Evolutionary conservation across 2,329 filamentous ascomycete genomes (phyloP).

Genomic region (Aspergillus sp.): DNA sequence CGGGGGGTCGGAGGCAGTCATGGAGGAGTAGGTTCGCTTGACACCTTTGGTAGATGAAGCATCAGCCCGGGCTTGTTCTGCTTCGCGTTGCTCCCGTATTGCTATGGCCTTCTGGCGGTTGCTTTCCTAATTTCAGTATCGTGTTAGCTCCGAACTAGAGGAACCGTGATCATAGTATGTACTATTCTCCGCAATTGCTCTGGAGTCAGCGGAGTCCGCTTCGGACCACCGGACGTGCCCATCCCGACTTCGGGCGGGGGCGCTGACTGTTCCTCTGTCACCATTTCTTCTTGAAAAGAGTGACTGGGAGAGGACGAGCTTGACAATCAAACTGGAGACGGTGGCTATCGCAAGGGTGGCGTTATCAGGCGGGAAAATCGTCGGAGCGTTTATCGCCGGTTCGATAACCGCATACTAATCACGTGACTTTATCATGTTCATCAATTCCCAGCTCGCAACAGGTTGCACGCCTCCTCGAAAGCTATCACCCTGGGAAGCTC

Average conservation of each 20-base stretch:
- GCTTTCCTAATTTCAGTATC: constrained; percentile 66
- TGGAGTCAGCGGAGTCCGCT: not conserved
- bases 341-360: no score
- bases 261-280: not conserved
- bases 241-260: not conserved
- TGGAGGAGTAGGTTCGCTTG: constrained; percentile 71
- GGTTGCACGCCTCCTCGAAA: no score
- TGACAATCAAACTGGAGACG: no score
- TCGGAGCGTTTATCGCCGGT: no score
- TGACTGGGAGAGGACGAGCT: no score
- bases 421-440: no score
- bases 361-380: no score
- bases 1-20: constrained; percentile 56
- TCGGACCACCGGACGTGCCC: not conserved
- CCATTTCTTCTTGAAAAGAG: not conserved
- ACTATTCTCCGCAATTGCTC: not conserved
- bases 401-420: no score
- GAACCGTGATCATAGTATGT: not conserved
- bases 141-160: constrained; percentile 5
- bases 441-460: no score
- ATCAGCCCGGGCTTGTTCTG: constrained; percentile 53
- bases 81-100: constrained; percentile 71
- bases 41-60: constrained; percentile 53
- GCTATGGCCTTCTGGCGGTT: constrained; percentile 88
- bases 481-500: no score